Evolutionary conservation across 164 flowering plant genomes (phyloP).

Genomic region (Protea cynaroides): DNA sequence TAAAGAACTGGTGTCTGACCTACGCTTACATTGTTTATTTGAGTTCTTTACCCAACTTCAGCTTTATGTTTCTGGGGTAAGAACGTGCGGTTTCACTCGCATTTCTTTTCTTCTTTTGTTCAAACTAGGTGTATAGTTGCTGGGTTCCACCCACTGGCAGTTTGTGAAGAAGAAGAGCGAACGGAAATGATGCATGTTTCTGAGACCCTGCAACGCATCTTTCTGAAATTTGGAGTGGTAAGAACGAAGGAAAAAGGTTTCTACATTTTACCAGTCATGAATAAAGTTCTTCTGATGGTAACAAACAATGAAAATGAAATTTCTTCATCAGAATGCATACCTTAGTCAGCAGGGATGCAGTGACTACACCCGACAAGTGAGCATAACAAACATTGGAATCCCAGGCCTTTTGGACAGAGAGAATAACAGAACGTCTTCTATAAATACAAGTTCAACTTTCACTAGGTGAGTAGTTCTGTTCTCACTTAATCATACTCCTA

Average conservation of each 20-base stretch:
- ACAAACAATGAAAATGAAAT: too few relatives aligned
- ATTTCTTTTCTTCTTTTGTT: slow-evolving; percentile 9
- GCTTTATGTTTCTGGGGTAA: background rate
- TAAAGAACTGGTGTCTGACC: background rate
- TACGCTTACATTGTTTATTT: background rate
- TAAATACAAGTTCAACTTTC: slow-evolving; percentile 12
- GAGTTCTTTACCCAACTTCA: background rate
- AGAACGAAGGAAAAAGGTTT: slow-evolving; percentile 8
- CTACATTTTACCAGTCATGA: background rate
- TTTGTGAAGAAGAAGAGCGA: slow-evolving; percentile 22
- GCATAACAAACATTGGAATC: slow-evolving; percentile 31
- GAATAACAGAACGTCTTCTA: slow-evolving; percentile 7
- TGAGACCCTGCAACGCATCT: slow-evolving; percentile 30
- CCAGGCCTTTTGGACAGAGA: slow-evolving; percentile 17
- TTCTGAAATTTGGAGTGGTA: slow-evolving; percentile 54
- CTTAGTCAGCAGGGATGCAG: slow-evolving; percentile 40
- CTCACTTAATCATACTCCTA: background rate
- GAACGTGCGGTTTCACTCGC: background rate
- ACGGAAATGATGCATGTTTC: slow-evolving; percentile 12
- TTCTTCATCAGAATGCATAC: slow-evolving; percentile 43
- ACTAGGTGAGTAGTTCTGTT: slow-evolving; percentile 20
- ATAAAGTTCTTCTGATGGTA: too few relatives aligned
- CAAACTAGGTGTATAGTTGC: slow-evolving; percentile 48
- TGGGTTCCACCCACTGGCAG: slow-evolving; percentile 41
- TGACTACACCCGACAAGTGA: slow-evolving; percentile 19